Evolutionary conservation across 75 land plant species (phyloP).

Genomic region (Adiantum capillusveneris): DNA sequence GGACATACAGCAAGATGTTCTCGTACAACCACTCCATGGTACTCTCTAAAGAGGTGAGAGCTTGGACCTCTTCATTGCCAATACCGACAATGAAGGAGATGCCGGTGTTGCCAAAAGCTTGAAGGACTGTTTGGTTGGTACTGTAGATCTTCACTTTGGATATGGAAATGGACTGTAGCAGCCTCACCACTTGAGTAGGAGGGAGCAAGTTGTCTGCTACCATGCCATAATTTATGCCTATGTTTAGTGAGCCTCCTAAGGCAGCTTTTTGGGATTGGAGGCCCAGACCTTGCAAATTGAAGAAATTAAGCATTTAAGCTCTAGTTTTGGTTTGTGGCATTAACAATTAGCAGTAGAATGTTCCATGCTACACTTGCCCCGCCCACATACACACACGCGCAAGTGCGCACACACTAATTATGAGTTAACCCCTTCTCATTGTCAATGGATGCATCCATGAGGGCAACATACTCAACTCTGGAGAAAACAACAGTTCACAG

Average conservation of each 20-base stretch:
- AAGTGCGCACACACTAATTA: too few relatives aligned
- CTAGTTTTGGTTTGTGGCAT: too few relatives aligned
- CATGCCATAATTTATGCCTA: constrained; percentile 77
- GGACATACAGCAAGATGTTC: constrained; percentile 38
- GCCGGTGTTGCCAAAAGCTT: constrained; percentile 44
- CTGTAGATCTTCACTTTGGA: constrained; percentile 56
- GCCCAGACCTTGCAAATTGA: too few relatives aligned
- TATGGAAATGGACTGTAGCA: constrained; percentile 40
- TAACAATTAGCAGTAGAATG: too few relatives aligned
- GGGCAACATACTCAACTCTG: too few relatives aligned
- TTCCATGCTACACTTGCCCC: too few relatives aligned
- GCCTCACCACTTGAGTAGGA: constrained; percentile 31
- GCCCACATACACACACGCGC: too few relatives aligned
- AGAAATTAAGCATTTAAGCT: too few relatives aligned
- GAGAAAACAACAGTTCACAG: too few relatives aligned
- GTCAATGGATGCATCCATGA: too few relatives aligned
- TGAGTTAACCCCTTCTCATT: too few relatives aligned
- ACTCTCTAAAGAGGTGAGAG: constrained; percentile 23
- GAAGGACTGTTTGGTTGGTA: constrained; percentile 45
- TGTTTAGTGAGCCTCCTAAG: constrained; percentile 5
- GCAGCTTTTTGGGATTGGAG: neutral
- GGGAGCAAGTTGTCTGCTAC: constrained; percentile 69
- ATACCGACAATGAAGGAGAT: constrained; percentile 55
- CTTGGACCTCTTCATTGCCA: constrained; percentile 42
- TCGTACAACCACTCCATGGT: constrained; percentile 51